These are phyloP conservation scores for Aphanomyces stellatus DNA, from an alignment of 352 stramenopile species.

Conservation along the genomic window DNA sequence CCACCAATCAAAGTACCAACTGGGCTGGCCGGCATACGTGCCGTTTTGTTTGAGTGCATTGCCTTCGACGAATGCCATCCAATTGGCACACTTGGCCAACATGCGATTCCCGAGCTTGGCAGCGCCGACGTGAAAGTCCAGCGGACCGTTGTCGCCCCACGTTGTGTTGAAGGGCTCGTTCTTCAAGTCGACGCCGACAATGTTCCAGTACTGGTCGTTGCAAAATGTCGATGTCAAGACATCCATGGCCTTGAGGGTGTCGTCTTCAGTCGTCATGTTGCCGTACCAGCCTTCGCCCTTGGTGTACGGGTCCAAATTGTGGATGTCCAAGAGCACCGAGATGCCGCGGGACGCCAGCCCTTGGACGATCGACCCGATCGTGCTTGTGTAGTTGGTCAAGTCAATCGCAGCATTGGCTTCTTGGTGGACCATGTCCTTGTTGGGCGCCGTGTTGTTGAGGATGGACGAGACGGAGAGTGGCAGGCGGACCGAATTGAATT, in stretches of 20 bases:
- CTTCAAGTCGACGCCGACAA: slow-evolving; percentile 54
- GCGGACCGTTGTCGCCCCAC: slow-evolving; percentile 32
- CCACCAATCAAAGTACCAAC: slow-evolving; percentile 62
- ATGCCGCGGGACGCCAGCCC: slow-evolving; percentile 48
- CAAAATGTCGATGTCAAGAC: slow-evolving; percentile 47
- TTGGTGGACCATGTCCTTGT: slow-evolving; percentile 45
- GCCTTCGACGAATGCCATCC: slow-evolving; percentile 59
- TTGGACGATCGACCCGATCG: slow-evolving; percentile 43
- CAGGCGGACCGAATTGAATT: slow-evolving; percentile 60
- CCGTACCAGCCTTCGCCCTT: slow-evolving; percentile 56
- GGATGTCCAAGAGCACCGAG: slow-evolving; percentile 55
- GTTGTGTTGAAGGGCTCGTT: slow-evolving; percentile 56
- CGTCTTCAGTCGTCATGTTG: slow-evolving; percentile 35
- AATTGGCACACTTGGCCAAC: slow-evolving; percentile 48
- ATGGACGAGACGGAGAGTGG: slow-evolving; percentile 46
- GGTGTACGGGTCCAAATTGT: slow-evolving; percentile 38
- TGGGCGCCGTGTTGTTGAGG: slow-evolving; percentile 32
- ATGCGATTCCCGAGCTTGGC: slow-evolving; percentile 55
- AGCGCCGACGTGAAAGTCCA: slow-evolving; percentile 46
- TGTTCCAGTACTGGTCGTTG: slow-evolving; percentile 50
- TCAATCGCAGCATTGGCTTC: slow-evolving; percentile 59
- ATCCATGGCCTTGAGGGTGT: slow-evolving; percentile 44
- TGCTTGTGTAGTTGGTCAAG: slow-evolving; percentile 50
- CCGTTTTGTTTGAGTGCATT: slow-evolving; percentile 41
- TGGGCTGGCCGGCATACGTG: slow-evolving; percentile 26